A percentile compares a stretch with the other conserved stretches of the same genome.
These are phyloP conservation scores for Parsonsia alboflavescens DNA, from an alignment of 257 asterid species.

Conservation along the genomic window DNA sequence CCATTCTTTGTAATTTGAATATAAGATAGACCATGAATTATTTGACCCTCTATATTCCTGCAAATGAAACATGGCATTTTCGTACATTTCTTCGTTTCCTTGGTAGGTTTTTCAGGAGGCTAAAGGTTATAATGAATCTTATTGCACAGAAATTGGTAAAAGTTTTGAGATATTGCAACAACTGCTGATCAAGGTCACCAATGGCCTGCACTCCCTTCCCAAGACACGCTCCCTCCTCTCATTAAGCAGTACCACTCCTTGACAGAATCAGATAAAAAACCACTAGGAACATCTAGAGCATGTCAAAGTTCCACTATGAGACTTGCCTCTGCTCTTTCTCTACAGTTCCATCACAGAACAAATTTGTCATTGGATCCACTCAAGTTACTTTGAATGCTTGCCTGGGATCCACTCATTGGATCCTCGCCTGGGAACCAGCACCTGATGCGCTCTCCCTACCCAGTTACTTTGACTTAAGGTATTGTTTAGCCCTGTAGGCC, in stretches of 20 bases:
- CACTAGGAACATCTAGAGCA: constrained; percentile 41
- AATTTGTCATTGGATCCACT: constrained; percentile 9
- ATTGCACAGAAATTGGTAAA: constrained; percentile 34
- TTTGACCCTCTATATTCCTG: too few species aligned
- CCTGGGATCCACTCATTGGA: too few species aligned
- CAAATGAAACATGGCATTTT: neutral
- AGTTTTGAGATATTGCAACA: constrained; percentile 23
- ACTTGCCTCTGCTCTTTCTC: constrained; percentile 24
- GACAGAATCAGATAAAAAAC: constrained; percentile 62
- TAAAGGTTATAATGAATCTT: neutral
- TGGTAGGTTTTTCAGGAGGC: neutral
- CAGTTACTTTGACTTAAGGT: neutral
- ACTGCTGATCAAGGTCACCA: constrained; percentile 28
- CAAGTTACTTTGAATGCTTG: too few species aligned
- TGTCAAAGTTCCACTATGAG: neutral
- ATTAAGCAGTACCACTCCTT: constrained; percentile 55
- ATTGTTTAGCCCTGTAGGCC: constrained; percentile 16
- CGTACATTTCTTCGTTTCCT: neutral
- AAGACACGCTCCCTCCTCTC: constrained; percentile 18
- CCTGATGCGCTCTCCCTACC: constrained; percentile 21
- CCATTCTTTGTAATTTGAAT: neutral
- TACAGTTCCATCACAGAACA: constrained; percentile 20
- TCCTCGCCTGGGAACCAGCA: neutral
- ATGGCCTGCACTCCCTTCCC: constrained; percentile 32
- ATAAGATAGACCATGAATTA: neutral